A percentile compares a stretch with the other conserved stretches of the same genome.
Evolutionary conservation across 2,329 filamentous ascomycete species (phyloP).

Genomic region (Elsinoe ampelina): DNA sequence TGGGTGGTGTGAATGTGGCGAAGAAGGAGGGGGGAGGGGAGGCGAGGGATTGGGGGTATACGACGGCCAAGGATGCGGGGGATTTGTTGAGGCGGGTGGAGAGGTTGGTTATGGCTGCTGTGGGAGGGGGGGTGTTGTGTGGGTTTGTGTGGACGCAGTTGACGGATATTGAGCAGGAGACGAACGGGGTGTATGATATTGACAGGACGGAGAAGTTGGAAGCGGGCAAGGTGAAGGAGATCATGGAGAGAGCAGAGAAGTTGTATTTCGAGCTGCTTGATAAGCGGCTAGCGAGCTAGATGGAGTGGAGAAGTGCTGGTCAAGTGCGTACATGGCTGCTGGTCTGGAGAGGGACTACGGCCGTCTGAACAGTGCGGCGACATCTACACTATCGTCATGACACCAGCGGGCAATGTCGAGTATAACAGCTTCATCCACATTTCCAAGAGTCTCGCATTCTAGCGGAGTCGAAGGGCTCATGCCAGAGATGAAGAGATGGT

Average conservation of each 20-base stretch:
- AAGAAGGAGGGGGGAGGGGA: conserved; percentile 31
- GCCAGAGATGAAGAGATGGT: conserved; percentile 8
- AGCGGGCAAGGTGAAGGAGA: conserved; percentile 45
- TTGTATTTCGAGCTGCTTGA: conserved; percentile 32
- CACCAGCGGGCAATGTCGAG: not conserved
- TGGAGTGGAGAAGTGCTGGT: not conserved
- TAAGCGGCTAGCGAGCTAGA: not conserved
- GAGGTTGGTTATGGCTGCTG: conserved; percentile 49
- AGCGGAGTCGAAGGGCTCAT: not conserved
- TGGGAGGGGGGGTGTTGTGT: conserved; percentile 47
- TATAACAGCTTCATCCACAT: not conserved
- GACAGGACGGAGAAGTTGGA: conserved; percentile 54
- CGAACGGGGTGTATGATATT: conserved; percentile 57
- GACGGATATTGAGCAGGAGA: conserved; percentile 55
- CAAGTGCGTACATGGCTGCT: not conserved
- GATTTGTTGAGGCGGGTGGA: conserved; percentile 52
- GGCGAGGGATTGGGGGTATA: conserved; percentile 52
- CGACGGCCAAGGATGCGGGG: conserved; percentile 50
- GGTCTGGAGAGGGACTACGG: not conserved
- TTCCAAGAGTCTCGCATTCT: not conserved
- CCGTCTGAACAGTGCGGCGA: not conserved
- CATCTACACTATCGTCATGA: not conserved
- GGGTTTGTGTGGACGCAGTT: conserved; percentile 60
- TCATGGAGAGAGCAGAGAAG: conserved; percentile 46
- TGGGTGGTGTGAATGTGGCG: conserved; percentile 59